Percentiles rank a stretch among this genome's conserved stretches.
Evolutionary conservation across 2,329 filamentous ascomycete species (phyloP).

Genomic region (Graphium sp.): DNA sequence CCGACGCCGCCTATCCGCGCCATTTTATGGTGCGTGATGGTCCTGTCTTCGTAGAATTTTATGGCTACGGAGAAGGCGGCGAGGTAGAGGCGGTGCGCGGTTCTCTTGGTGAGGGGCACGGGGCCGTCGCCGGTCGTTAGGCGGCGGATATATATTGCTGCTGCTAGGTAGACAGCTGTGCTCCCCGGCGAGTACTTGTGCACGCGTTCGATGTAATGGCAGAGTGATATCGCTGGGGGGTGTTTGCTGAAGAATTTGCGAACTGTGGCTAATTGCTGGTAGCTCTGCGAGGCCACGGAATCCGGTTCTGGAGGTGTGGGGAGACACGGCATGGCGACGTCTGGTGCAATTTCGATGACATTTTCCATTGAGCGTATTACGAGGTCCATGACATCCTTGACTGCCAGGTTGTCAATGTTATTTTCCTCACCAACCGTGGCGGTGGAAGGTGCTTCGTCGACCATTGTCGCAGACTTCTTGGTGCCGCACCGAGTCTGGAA

Average conservation of each 20-base stretch:
- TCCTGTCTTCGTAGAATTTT: conserved; percentile 88
- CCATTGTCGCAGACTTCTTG: too few relatives aligned
- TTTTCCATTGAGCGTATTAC: conserved; percentile 2
- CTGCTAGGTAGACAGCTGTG: conserved; percentile 81
- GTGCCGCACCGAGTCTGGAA: too few relatives aligned
- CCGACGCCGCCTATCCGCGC: conserved; percentile 80
- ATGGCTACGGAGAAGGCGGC: conserved; percentile 76
- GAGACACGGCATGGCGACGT: background rate
- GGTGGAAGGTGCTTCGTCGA: too few relatives aligned
- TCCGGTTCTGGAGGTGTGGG: background rate
- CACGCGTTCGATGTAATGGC: conserved; percentile 72
- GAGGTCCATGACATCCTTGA: background rate
- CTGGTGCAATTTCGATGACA: conserved; percentile 7
- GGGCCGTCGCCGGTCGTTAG: conserved; percentile 62
- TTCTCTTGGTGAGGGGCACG: conserved; percentile 67
- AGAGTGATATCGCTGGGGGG: conserved; percentile 65
- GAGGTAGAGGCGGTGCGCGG: conserved; percentile 72
- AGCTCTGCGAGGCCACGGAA: conserved; percentile 1
- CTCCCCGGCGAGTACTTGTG: conserved; percentile 90
- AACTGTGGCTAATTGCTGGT: conserved; percentile 69
- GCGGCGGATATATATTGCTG: conserved; percentile 73
- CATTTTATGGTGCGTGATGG: conserved; percentile 70
- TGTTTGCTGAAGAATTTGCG: conserved; percentile 88
- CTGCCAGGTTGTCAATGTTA: conserved; percentile 2
- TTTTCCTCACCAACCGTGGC: too few relatives aligned